A percentile compares a stretch with the other conserved stretches of the same genome.
Conservation (phyloP, 106 monocot genomes). For the Agapanthus africanus region DNA sequence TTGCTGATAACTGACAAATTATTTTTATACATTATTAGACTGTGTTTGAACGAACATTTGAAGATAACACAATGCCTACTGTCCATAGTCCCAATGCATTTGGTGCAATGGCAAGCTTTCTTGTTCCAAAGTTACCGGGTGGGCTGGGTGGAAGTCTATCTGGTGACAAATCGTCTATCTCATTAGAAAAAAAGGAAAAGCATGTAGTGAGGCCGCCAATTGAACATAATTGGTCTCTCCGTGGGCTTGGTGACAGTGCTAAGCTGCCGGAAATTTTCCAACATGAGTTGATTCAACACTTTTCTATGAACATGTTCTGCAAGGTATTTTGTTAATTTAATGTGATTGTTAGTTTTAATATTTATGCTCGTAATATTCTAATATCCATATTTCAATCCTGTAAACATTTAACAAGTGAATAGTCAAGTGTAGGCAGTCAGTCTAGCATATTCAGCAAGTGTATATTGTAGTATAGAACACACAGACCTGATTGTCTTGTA, state of each 20-base stretch:
- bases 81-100: constrained; percentile 47
- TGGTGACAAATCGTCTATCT: constrained; percentile 40
- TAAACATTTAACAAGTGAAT: no score
- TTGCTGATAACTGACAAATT: no score
- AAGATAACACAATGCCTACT: constrained; percentile 31
- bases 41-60: constrained; percentile 49
- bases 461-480: no score
- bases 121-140: constrained; percentile 77
- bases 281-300: constrained; percentile 93
- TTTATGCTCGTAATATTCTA: no score
- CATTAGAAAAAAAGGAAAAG: constrained; percentile 45
- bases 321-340: no score
- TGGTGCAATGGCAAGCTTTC: constrained; percentile 87
- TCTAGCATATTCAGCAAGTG: no score
- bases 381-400: no score
- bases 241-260: constrained; percentile 36
- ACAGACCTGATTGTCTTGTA: no score
- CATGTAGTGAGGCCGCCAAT: constrained; percentile 74
- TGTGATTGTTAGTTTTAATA: no score
- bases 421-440: no score
- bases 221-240: constrained; percentile 84
- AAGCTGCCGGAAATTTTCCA: constrained; percentile 82
- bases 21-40: no score
- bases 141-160: constrained; percentile 53
- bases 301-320: constrained; percentile 95